Evolutionary conservation across 768 basidiomycete species (phyloP), one percentile per base, ranked within the genome.

Genomic region (Pleurotus cornucopiae): DNA sequence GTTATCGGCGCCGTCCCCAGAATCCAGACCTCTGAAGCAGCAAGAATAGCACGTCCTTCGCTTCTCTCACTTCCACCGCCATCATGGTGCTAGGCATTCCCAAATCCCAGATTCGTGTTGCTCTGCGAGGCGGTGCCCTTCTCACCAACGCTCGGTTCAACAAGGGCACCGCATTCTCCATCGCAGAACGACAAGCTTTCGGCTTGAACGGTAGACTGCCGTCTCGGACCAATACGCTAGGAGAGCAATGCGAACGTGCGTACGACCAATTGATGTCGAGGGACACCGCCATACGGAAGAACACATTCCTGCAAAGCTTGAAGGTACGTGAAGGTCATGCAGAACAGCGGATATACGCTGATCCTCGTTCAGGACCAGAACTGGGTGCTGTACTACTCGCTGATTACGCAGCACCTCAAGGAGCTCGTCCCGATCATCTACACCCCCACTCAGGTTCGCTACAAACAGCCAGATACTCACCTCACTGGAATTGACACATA

Each of bases 151-250:
- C 90, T 0, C 77, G 82, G 11, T 86, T 81, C 69, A 89, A 89
- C 76, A 90, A 90, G 69, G 93, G 93, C 13, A 90, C 86, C 6
- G 89, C 80, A 1, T 94, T 94, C 70, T 82, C 85, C 0, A 47
- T 64, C 6, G 65, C 76, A 7, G 93, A 96, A 69, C 78, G 93
- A 40, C 76, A 80, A 47, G 77, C 74, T 0, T 89, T 96, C 55
- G 87, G 86, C 16, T 72, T 88, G 16, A 70, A 66, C 6, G 81
- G 81, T 14, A 75, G 78, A 0, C 66, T 83, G 1, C 81, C 82
- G 5, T 74, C 61, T 57, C 74, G 75, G 26, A 73, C 82, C 26
- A 84, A 86, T 66, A 80, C 80, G 1, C 79, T 94, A 6, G 86
- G 91, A 6, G 80, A 91, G 59, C 92, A 95, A 66, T 85, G 85